phyloP scores from a whole-genome alignment of 139 green algal genomes.

The Choricystis sp. region DNA sequence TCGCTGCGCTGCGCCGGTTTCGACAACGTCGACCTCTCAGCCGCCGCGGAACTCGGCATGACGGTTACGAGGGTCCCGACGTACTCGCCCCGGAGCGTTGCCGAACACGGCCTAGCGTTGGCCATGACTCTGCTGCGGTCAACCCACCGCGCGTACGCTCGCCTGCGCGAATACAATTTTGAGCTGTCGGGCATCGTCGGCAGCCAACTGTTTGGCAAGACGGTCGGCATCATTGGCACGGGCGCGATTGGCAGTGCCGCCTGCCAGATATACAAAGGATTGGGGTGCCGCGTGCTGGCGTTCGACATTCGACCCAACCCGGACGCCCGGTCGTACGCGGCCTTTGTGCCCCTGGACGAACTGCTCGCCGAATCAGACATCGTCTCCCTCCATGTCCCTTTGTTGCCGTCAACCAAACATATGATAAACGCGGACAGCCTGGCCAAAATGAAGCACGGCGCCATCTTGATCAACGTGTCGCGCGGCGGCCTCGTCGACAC shows the following conservation, averaged over 20 bases:
- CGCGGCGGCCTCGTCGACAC: conserved; percentile 60
- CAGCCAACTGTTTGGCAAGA: conserved; percentile 44
- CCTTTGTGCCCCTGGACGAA: conserved; percentile 19
- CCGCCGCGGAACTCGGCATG: conserved; percentile 10
- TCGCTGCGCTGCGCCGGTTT: conserved; percentile 61
- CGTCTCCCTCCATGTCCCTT: conserved; percentile 46
- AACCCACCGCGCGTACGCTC: not conserved
- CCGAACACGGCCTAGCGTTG: conserved; percentile 56
- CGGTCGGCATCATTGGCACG: conserved; percentile 60
- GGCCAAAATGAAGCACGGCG: conserved; percentile 35
- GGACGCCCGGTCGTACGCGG: too few species aligned
- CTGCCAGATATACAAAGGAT: conserved; percentile 20
- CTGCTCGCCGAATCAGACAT: conserved; percentile 35
- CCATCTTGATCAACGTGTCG: conserved; percentile 54
- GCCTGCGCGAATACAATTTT: conserved; percentile 50
- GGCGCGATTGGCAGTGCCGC: conserved; percentile 48
- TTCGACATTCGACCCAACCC: conserved; percentile 36
- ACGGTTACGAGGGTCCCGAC: conserved; percentile 49
- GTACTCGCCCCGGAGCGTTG: conserved; percentile 52
- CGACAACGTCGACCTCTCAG: conserved; percentile 43
- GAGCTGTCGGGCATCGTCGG: conserved; percentile 57
- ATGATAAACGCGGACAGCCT: conserved; percentile 45
- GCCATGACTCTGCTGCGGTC: conserved; percentile 46
- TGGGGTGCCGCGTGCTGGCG: conserved; percentile 41
- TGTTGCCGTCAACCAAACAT: conserved; percentile 45